Base-by-base conservation (phyloP, 106 monocot genomes). In the Chionographis japonica region DNA sequence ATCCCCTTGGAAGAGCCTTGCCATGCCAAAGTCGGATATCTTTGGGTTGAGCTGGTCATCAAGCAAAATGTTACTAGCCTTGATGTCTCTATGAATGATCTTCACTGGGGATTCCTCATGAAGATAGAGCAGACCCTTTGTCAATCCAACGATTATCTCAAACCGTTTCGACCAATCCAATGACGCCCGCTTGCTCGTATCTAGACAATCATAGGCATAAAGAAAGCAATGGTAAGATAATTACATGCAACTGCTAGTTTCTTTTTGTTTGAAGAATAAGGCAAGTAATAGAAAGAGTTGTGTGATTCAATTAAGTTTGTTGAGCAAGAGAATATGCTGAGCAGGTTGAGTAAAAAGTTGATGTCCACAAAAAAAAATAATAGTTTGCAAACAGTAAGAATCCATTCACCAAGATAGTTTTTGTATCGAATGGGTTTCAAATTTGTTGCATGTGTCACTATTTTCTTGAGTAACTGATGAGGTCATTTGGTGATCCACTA, bases 61-160 rank as follows among this genome's bases (percentile, higher is more conserved):
- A 13, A 89, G 74, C 61, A 88, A 79, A 16, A 88, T 72, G 56
- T 87, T 84, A 75, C 88, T 88, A 8, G 84, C 87, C 58, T 87
- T 87, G 56, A 87, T 88, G 52, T 84, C 84, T 64, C 88, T 68
- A 50, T 88, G 88, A 56, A 88, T 89, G 63, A 89, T 85, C 68
- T 85, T 85, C 15, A 89, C 69, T 13, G 85, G 85, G 50, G 85
- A 89, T 68, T 89, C 89, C 56, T 89, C 85, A 13, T 89, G 89
- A 20, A 89, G 85, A 60, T 89, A 89, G 8, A 82, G 77, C 13
- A 89, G 79, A 12, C 82, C 85, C 70, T 68, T 89, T 11, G 82
- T 79, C 52, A 89, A 62, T 40, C 89, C 89, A 1, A 51, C 62
- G 41, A 89, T 82, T 46, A 89, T 89, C 57, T 82, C 77, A 63